phyloP scores from a whole-genome alignment of 345 rosid genomes.

The Orychophragmus violaceus region DNA sequence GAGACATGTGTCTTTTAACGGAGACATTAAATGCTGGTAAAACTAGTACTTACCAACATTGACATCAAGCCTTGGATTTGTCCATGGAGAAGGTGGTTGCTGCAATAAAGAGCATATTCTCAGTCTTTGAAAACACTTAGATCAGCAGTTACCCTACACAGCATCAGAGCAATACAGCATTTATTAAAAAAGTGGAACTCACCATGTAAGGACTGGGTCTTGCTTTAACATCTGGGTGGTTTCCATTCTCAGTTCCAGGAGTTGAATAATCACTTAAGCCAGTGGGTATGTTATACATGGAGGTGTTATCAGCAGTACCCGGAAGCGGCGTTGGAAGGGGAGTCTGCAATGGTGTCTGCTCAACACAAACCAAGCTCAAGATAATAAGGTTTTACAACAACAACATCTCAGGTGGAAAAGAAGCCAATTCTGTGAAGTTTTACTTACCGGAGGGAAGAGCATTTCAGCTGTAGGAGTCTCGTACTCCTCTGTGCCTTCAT shows the following conservation, averaged over 20 bases:
- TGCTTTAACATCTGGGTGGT: constrained; percentile 57
- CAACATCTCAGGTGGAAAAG: not conserved
- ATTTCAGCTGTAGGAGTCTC: constrained; percentile 98
- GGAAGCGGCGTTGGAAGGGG: constrained; percentile 78
- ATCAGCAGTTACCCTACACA: not conserved
- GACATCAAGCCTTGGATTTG: too few species aligned
- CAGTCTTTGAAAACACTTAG: not conserved
- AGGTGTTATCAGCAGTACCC: constrained; percentile 68
- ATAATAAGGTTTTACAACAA: not conserved
- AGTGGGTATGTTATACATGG: constrained; percentile 82
- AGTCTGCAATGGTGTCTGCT: constrained; percentile 86
- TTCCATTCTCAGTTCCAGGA: constrained; percentile 58
- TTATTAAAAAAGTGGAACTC: constrained; percentile 1
- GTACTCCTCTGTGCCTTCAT: constrained; percentile 86
- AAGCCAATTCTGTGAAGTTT: not conserved
- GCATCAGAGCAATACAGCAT: not conserved
- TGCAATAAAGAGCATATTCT: too few species aligned
- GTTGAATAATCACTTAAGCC: constrained; percentile 85
- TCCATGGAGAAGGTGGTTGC: too few species aligned
- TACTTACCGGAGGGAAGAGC: constrained; percentile 81
- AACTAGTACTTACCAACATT: too few species aligned
- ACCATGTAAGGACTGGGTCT: constrained; percentile 85
- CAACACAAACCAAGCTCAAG: not conserved
- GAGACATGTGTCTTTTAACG: not conserved
- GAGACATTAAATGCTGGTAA: not conserved